Evolutionary conservation across 1,139 yeast species (phyloP).

Genomic region (Eremothecium sinecaudum): DNA sequence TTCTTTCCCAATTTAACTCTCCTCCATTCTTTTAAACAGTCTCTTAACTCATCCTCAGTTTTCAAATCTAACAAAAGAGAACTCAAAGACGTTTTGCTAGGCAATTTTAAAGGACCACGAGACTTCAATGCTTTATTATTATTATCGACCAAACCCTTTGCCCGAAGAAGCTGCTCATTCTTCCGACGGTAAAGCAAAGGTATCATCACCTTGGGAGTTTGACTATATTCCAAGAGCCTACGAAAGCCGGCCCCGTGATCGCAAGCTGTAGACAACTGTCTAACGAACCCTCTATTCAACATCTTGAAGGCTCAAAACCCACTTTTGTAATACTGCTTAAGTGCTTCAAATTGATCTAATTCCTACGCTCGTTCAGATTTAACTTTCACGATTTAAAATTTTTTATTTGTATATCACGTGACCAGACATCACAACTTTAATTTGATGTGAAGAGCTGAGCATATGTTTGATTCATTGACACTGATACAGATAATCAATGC

Average conservation of each 20-base stretch:
- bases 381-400: too few species aligned
- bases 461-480: too few species aligned
- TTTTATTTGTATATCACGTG: neutral
- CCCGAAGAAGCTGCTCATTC: constrained; percentile 42
- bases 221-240: constrained; percentile 5
- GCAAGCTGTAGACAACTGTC: constrained; percentile 1
- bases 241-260: constrained; percentile 1
- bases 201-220: constrained; percentile 20
- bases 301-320: constrained; percentile 1
- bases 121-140: constrained; percentile 36
- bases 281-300: constrained; percentile 5
- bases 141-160: constrained; percentile 47
- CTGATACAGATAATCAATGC: too few species aligned
- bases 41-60: constrained; percentile 30
- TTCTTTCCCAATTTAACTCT: constrained; percentile 20
- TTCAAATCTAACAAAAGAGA: constrained; percentile 30
- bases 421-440: neutral
- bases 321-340: too few species aligned
- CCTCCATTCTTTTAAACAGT: constrained; percentile 28
- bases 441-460: neutral
- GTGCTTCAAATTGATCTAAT: too few species aligned
- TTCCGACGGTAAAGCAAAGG: constrained; percentile 38
- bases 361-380: too few species aligned
- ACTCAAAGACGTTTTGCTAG: constrained; percentile 30
- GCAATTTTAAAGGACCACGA: constrained; percentile 30